phyloP scores from a whole-genome alignment of 2,329 filamentous ascomycete genomes.

The Tolypocladium pustulatum region DNA sequence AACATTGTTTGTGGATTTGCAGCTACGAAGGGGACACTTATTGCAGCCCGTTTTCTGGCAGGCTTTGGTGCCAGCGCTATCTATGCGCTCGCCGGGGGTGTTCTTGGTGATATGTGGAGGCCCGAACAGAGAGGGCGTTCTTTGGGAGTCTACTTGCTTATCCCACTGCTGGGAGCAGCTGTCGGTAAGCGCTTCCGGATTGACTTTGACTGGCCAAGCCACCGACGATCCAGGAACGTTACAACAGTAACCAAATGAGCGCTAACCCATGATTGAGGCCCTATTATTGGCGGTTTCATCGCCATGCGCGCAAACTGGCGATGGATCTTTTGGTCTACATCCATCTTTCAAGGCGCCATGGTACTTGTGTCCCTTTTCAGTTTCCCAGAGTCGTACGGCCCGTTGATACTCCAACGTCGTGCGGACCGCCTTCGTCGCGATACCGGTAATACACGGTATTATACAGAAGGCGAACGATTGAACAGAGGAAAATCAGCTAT shows the following conservation, averaged over 20 bases:
- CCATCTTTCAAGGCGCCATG: constrained; percentile 28
- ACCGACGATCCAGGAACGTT: too few species aligned
- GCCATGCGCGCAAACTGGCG: constrained; percentile 25
- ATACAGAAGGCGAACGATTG: constrained; percentile 26
- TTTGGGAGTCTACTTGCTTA: constrained; percentile 23
- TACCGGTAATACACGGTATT: constrained; percentile 18
- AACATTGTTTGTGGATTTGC: constrained; percentile 34
- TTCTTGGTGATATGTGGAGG: constrained; percentile 34
- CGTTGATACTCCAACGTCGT: constrained; percentile 21
- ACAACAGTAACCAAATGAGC: too few species aligned
- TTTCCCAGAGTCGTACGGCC: constrained; percentile 28
- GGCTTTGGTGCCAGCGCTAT: constrained; percentile 36
- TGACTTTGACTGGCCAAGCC: too few species aligned
- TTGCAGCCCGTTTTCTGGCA: constrained; percentile 33
- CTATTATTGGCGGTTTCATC: constrained; percentile 30
- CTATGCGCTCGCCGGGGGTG: constrained; percentile 34
- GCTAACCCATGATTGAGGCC: constrained; percentile 3
- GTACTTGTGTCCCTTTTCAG: constrained; percentile 18
- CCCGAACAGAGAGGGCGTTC: constrained; percentile 33
- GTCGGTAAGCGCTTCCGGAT: constrained; percentile 11
- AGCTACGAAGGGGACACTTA: constrained; percentile 25
- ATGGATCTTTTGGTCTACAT: constrained; percentile 35
- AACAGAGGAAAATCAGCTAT: constrained; percentile 17
- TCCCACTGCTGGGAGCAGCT: constrained; percentile 28
- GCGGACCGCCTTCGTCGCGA: constrained; percentile 20